A percentile compares a stretch with the other conserved stretches of the same genome.
These are phyloP conservation scores for Paraleonurus japonicus DNA, from an alignment of 257 asterid genomes.

Conservation along the genomic window DNA sequence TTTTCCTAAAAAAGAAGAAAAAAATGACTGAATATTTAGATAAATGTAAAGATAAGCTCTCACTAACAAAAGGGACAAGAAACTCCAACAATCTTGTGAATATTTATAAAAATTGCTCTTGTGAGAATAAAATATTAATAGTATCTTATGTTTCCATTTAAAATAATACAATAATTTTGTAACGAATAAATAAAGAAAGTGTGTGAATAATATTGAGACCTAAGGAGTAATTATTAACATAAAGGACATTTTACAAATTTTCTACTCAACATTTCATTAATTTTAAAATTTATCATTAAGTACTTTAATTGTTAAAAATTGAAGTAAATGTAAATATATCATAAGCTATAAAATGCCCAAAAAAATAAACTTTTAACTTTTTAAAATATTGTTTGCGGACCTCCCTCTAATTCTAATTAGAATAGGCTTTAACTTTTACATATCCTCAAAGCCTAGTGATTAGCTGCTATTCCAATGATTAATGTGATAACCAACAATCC, in stretches of 20 bases:
- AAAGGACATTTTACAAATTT: not conserved
- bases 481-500: conserved; percentile 20
- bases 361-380: not conserved
- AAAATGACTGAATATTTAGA: not conserved
- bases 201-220: too few species aligned
- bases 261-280: too few species aligned
- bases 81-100: not conserved
- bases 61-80: not conserved
- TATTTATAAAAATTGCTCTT: too few species aligned
- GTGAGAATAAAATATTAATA: too few species aligned
- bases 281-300: too few species aligned
- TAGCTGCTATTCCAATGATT: conserved; percentile 25
- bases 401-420: not conserved
- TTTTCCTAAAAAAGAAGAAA: too few species aligned
- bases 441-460: not conserved
- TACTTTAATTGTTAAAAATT: not conserved
- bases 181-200: too few species aligned
- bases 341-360: not conserved
- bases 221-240: too few species aligned
- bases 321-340: not conserved
- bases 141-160: too few species aligned
- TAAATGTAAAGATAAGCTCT: not conserved
- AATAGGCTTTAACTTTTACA: not conserved
- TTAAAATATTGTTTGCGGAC: not conserved
- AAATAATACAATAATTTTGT: too few species aligned